Evolutionary conservation across 1,284 basidiomycete genomes (phyloP), one percentile per base, ranked within the genome.

Genomic region (Ceratobasidium sp.): DNA sequence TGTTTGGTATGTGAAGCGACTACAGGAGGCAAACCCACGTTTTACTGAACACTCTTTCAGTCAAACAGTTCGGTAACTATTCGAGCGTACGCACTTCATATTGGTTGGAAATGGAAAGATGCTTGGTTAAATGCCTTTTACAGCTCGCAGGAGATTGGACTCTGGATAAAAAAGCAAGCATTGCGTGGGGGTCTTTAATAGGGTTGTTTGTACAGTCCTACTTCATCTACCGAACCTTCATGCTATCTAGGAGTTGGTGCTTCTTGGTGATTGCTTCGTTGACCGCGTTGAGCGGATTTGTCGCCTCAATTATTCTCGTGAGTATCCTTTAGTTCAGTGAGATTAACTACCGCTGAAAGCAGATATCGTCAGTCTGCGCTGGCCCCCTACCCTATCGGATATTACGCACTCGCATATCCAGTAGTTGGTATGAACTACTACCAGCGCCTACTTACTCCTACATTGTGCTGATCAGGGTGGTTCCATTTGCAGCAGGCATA

Each of bases 21-120:
- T 22, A 24, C 11, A 13, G 24, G 24, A 27, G 49, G 5, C 3
- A 24, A 51, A 9, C 49, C 24, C 3, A 24, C 24, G 24, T 27
- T 41, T 29, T 22, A 53, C 39, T 69, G 19, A 69, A 5, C 14
- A 11, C 31, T n/a, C 11, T 27, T 69, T 43, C 39, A 69, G 66
- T 69, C n/a, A 54, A 69, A 27, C 29, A 46, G 13, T 69, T 69
- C 41, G 66, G 66, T 22, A 27, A 69, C 53, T 69, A 41, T 58
- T 39, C 39, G 31, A 16, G 24, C 27, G 66, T 69, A n/a, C 14
- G 66, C 43, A 37, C 49, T 46, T 29, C 31, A 9, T 29, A n/a
- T 46, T n/a, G 29, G 31, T 6, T n/a, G 24, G 11, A 8, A 37
- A 51, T 24, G 24, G 49, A 13, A 13, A 8, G 11, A 51, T 11